Base-by-base conservation (phyloP, 2,329 filamentous ascomycete genomes). In the Aspergillaceae sp. region DNA sequence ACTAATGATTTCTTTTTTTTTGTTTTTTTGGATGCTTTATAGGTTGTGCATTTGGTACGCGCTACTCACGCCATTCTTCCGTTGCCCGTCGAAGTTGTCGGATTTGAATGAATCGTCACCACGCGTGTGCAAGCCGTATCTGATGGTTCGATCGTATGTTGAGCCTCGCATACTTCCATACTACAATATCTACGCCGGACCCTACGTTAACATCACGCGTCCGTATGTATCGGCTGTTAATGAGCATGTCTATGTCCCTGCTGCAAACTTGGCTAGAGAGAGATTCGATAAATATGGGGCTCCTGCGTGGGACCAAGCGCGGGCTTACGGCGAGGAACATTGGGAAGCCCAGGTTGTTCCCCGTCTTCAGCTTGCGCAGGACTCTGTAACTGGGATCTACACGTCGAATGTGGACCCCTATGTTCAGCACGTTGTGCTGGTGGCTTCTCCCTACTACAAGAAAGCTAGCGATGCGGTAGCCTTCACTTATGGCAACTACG, bases 41-140 rank as follows among this genome's bases (percentile, higher is more conserved):
- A 91, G 91, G 59, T 66, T 96, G 40, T 66, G 83, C 48, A 84
- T 87, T 19, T 98, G 91, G 91, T 94, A 92, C 64, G 77, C 83
- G 33, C 82, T 97, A 53, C 67, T 89, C 50, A 92, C 86, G 27
- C 72, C 92, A 46, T 69, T 91, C 48, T 86, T 98, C 64, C 80
- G 84, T 50, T 98, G 91, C 65, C 91, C 91, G 8, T 73, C 82
- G 3, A 80, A 79, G 6, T 69, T 83, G 49, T 77, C 83, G 29
- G 76, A 80, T 28, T 79, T 92, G 59, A 78, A 80, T 57, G 79
- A 84, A 28, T 69, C 75, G 29, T 86, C 87, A 1, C 86, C 90
- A 1, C 76, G 72, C 52, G 78, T 97, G 51, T 98, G 92, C 77
- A 83, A 83, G 60, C 83, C 86, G 7, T 96, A 96, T 57, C 61